phyloP scores from a whole-genome alignment of 495 filamentous ascomycete species.

The Penicillium verhagenii region DNA sequence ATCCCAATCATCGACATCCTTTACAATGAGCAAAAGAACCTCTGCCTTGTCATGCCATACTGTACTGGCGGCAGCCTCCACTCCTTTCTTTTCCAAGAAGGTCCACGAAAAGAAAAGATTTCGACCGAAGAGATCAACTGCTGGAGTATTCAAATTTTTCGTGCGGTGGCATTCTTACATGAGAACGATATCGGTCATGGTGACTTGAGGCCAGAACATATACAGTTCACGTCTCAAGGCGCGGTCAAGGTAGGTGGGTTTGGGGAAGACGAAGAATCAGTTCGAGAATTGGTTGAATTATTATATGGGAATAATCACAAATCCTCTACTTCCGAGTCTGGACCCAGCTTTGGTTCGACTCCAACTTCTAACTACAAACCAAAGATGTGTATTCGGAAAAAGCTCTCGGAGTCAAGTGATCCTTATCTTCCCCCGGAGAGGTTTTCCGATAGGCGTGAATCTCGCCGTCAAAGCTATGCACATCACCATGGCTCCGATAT shows the following conservation, averaged over 20 bases:
- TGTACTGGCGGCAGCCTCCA: conserved; percentile 18
- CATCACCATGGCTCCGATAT: conserved; percentile 5
- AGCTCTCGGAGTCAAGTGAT: conserved; percentile 2
- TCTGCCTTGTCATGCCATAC: conserved; percentile 22
- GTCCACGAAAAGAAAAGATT: neutral
- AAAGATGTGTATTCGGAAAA: conserved; percentile 1
- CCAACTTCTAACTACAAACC: neutral
- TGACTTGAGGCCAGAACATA: conserved; percentile 52
- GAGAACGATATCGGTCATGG: conserved; percentile 17
- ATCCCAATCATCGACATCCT: conserved; percentile 14
- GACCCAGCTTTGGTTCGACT: neutral
- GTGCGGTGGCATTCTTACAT: conserved; percentile 56
- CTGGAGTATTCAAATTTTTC: conserved; percentile 51
- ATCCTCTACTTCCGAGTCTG: neutral
- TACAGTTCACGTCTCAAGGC: conserved; percentile 43
- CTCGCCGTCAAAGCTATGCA: neutral
- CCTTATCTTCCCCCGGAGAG: conserved; percentile 17
- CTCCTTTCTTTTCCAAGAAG: neutral
- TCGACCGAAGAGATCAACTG: conserved; percentile 11
- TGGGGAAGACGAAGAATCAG: conserved; percentile 9
- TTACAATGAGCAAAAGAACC: conserved; percentile 13
- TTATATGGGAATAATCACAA: neutral
- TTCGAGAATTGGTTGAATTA: conserved; percentile 3
- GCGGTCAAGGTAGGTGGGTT: conserved; percentile 9
- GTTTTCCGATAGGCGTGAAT: conserved; percentile 1